Base-by-base conservation (phyloP, 2,329 filamentous ascomycete genomes). In the Talaromyces sp. region DNA sequence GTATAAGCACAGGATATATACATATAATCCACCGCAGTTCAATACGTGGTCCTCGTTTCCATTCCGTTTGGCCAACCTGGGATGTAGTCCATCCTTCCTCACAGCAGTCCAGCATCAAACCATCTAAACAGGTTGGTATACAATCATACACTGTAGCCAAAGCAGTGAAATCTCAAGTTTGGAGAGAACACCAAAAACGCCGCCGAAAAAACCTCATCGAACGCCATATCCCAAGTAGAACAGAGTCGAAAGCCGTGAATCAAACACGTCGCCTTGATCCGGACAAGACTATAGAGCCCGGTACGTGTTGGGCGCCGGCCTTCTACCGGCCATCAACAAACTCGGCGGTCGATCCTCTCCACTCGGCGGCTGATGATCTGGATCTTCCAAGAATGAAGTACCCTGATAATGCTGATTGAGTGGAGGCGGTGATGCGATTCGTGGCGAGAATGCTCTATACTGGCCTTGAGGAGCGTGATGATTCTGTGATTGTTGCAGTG, bases 271-370 rank as follows among this genome's bases (percentile, higher is more conserved):
- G 16, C 12, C 35, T 39, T 39, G 6, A 4, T 16, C 12, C 12
- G 14, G 12, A 16, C 37, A 39, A 37, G 37, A 39, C 8, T 67
- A 76, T 54, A 78, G 70, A 66, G 76, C 69, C 60, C 72, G 69
- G 56, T 67, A 75, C 28, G 71, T 73, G 50, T 76, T 75, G 40
- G 69, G 66, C 7, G 68, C 70, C 11, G 76, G 73, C 61, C 74
- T 74, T 59, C 75, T 72, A 16, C 76, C 77, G 61, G 73, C 75
- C 64, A 77, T 73, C 61, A 78, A 65, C 37, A 78, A 67, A 71
- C 73, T 78, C 9, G 77, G 76, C 39, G 76, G 75, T 65, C 75
- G 70, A 63, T 72, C 70, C 33, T 70, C 57, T 3, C 42, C 23
- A 5, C 23, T 21, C 14, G 33, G 35, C 1, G 39, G 39, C 7